phyloP scores from a whole-genome alignment of 768 basidiomycete species.

The Lactarius trivialis region DNA sequence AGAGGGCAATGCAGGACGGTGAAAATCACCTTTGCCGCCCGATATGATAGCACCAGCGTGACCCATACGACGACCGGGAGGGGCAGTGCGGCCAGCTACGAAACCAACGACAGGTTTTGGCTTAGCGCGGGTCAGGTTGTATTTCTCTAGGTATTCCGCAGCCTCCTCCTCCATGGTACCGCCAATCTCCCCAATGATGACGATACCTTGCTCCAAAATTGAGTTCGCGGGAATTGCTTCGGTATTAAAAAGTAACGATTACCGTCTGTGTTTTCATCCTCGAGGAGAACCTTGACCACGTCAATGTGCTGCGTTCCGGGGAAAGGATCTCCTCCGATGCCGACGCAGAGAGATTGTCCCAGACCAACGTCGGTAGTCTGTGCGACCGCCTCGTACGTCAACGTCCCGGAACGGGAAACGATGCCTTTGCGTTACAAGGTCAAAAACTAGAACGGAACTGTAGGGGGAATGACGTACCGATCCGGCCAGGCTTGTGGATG shows the following conservation, averaged over 20 bases:
- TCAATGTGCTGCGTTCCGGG: constrained; percentile 94
- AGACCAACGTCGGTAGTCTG: constrained; percentile 95
- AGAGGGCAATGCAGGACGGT: background rate
- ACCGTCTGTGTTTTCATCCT: constrained; percentile 93
- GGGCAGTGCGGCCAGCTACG: constrained; percentile 96
- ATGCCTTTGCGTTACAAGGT: constrained; percentile 49
- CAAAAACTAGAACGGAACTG: background rate
- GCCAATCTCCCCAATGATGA: constrained; percentile 98
- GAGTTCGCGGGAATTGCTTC: constrained; percentile 3
- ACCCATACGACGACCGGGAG: constrained; percentile 96
- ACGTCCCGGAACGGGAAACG: constrained; percentile 89
- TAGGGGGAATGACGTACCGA: constrained; percentile 49
- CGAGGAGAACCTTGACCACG: constrained; percentile 92
- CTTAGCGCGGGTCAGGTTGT: constrained; percentile 80
- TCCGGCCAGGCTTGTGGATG: constrained; percentile 94
- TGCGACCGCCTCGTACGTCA: constrained; percentile 98
- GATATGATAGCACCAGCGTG: constrained; percentile 98
- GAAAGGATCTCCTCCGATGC: constrained; percentile 97
- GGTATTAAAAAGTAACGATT: background rate
- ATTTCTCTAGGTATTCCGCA: constrained; percentile 87
- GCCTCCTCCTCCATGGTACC: constrained; percentile 99
- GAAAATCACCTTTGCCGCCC: constrained; percentile 78
- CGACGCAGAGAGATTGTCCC: constrained; percentile 93
- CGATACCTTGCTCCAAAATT: constrained; percentile 57
- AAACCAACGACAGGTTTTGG: constrained; percentile 98